phyloP scores from a whole-genome alignment of 2,329 filamentous ascomycete genomes.

The Phialocephala subalpina region DNA sequence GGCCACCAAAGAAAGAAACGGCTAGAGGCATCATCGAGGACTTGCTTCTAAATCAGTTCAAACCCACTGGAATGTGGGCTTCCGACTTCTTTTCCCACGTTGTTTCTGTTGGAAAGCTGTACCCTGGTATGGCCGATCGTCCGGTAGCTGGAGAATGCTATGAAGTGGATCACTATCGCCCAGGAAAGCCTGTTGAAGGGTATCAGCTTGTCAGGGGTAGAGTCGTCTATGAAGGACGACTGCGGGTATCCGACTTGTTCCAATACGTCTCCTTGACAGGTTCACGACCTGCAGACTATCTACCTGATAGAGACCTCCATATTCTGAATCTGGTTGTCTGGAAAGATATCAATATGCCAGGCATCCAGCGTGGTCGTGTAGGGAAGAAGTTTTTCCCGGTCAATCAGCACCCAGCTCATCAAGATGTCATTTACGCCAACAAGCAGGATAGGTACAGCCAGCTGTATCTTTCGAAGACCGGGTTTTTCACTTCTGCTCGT shows the following conservation, averaged over 20 bases:
- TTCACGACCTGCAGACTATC: background rate
- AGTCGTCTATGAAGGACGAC: background rate
- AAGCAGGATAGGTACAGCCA: too few relatives aligned
- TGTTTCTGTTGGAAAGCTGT: background rate
- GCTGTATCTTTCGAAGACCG: slow-evolving; percentile 5
- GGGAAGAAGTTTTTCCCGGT: slow-evolving; percentile 25
- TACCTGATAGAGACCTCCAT: slow-evolving; percentile 3
- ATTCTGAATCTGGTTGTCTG: slow-evolving; percentile 20
- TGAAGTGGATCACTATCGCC: background rate
- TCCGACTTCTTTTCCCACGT: slow-evolving; percentile 7
- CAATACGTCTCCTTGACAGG: background rate
- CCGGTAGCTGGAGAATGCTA: background rate
- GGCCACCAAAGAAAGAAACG: background rate
- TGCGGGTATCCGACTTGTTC: background rate
- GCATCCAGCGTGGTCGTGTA: background rate
- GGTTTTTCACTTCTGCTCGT: slow-evolving; percentile 28
- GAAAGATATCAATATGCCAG: slow-evolving; percentile 14
- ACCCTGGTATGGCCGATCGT: background rate
- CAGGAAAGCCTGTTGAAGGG: background rate
- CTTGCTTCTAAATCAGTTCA: background rate
- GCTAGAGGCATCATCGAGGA: background rate
- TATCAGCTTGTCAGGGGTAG: background rate
- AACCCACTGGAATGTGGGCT: background rate
- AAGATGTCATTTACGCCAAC: too few relatives aligned
- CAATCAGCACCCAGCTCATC: background rate